A percentile compares a stretch with the other conserved stretches of the same genome.
Evolutionary conservation across 805 yeast species (phyloP).

Genomic region (Cyberlindnera maritima): DNA sequence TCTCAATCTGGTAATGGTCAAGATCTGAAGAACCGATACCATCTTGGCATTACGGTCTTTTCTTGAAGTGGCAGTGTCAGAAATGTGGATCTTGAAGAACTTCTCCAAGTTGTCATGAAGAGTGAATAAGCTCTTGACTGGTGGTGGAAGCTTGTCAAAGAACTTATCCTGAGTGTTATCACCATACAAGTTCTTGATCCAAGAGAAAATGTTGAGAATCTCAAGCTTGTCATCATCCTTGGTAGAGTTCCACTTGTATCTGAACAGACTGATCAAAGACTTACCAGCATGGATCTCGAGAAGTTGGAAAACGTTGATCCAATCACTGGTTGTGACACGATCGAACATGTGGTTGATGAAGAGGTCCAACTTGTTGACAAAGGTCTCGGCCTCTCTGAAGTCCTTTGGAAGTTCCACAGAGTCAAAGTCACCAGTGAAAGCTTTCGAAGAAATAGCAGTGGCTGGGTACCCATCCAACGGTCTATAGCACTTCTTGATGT

Average conservation of each 20-base stretch:
- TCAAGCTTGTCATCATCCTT: conserved; percentile 50
- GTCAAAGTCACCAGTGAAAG: conserved; percentile 5
- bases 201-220: conserved; percentile 66
- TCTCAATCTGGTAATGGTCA: conserved; percentile 63
- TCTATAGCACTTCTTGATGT: conserved; percentile 67
- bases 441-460: conserved; percentile 3
- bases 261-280: conserved; percentile 55
- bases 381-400: conserved; percentile 51
- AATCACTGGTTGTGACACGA: conserved; percentile 62
- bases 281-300: conserved; percentile 68
- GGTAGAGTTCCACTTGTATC: conserved; percentile 35
- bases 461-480: conserved; percentile 39
- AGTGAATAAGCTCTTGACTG: conserved; percentile 62
- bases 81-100: conserved; percentile 61
- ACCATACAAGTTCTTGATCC: conserved; percentile 56
- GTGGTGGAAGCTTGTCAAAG: conserved; percentile 57
- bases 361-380: conserved; percentile 62
- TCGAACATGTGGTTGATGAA: conserved; percentile 56
- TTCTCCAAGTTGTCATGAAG: conserved; percentile 65
- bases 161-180: conserved; percentile 43
- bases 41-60: conserved; percentile 66
- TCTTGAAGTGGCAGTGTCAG: conserved; percentile 55
- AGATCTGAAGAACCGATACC: conserved; percentile 61
- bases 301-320: conserved; percentile 74
- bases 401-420: conserved; percentile 31